Evolutionary conservation across 148 eudicot species (phyloP), one percentile per base, ranked within the genome.

Genomic region (Persicaria maculosa): DNA sequence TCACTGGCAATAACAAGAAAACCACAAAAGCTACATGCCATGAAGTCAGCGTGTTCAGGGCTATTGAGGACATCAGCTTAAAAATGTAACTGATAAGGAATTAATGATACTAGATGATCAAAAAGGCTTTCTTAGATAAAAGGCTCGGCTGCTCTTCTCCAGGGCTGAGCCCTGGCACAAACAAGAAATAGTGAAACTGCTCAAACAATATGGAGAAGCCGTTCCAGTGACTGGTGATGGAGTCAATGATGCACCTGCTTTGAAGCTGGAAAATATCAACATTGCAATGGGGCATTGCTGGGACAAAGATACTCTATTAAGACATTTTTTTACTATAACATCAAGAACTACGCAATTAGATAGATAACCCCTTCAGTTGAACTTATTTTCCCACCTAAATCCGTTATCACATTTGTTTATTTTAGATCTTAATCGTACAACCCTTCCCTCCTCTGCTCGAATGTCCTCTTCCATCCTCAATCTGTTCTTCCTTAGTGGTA

Each of bases 151-250:
- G 46, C 40, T 68, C 20, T 93, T 93, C 80, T 93, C 98, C 65
- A 82, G 98, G 5, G 96, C 98, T 43, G 98, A 93, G 84, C 98
- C 98, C 19, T 84, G 80, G 75, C 98, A 93, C 86, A 93, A 93
- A 82, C 98, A 93, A 82, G 98, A 93, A 6, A 91, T 91, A 14
- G 98, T 93, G 53, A 89, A 92, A 77, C 74, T 85, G 88, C 82
- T 93, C 8, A 93, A 91, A 79, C 91, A 93, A 47, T 85, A 80
- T 87, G 92, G 89, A 4, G 96, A 93, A 73, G 67, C 89, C 67
- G 98, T 93, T 77, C 96, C 98, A 44, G 91, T 93, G 98, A 93
- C 98, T 12, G 98, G 98, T 12, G 98, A 93, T 76, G 98, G 98
- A 14, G 98, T 93, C 55, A 93, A 93, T 81, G 98, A 93, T 83